Evolutionary conservation across 2,329 filamentous ascomycete species (phyloP), one percentile per base, ranked within the genome.

Genomic region (Fusarium pseudograminearum): DNA sequence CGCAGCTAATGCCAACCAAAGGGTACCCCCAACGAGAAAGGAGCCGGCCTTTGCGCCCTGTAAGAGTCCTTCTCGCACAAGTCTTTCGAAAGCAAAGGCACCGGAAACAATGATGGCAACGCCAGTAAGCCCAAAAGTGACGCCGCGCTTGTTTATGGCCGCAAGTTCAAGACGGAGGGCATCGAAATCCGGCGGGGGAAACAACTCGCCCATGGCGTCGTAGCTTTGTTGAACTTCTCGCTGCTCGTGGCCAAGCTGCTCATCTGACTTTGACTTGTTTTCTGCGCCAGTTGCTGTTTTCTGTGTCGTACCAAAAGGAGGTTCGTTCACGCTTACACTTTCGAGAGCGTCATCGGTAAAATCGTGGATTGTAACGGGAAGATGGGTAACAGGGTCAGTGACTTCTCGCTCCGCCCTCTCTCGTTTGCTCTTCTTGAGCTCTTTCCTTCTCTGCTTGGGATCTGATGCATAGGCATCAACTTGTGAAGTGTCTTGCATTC

Each of bases 361-460:
- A 74, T 93, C 91, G 74, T 91, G 89, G 36, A 92, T 90, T 36
- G 80, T 82, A 48, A 92, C 84, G 3, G 90, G 90, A 4, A 93
- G 82, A 78, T 93, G 91, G 3, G 91, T 93, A 40, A 93, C 85
- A 0, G 90, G 90, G 73, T 93, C 91, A 2, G 90, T 93, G 47
- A 93, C 90, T 74, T 91, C 84, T 62, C 85, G 81, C n/a, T 84
- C 83, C n/a, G 80, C 83, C 44, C 81, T 80, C 51, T 83, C 81
- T 47, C 78, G 76, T 51, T 80, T 81, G 14, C 72, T 77, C 60
- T 82, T 82, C 71, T 85, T 84, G 74, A 84, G 82, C 10, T 80
- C 78, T 59, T 85, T 86, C 26, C 83, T 81, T 73, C 84, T 83
- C 61, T 83, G 77, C 67, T 80, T 84, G 4, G 83, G 80, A 52